These are phyloP conservation scores for Eucalyptus polybractea DNA, from an alignment of 345 rosid species.

Conservation along the genomic window DNA sequence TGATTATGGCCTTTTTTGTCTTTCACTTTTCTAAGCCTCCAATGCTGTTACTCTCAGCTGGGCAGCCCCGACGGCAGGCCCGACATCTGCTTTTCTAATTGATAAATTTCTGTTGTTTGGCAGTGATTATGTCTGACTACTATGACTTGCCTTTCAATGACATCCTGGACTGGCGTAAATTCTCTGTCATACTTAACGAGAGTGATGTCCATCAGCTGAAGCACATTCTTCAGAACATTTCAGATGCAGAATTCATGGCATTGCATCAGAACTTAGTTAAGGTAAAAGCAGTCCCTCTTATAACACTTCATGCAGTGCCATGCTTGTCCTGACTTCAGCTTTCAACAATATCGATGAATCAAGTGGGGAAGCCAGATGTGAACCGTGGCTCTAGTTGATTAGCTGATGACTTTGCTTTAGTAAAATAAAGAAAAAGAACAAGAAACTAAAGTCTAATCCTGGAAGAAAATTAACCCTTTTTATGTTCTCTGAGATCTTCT, in stretches of 20 bases:
- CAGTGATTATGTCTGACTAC: slow-evolving; percentile 75
- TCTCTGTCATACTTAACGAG: slow-evolving; percentile 58
- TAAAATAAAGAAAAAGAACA: neutral
- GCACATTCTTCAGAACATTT: slow-evolving; percentile 53
- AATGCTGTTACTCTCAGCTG: neutral
- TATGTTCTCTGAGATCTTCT: neutral
- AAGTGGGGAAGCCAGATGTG: neutral
- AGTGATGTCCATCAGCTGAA: slow-evolving; percentile 57
- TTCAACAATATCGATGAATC: neutral
- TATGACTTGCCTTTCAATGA: slow-evolving; percentile 87
- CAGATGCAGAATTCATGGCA: slow-evolving; percentile 42
- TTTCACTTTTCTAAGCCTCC: neutral
- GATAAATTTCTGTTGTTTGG: slow-evolving; percentile 1
- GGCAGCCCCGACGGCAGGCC: neutral
- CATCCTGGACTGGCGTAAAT: slow-evolving; percentile 59
- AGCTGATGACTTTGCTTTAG: neutral
- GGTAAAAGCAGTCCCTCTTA: slow-evolving; percentile 17
- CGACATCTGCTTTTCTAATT: neutral
- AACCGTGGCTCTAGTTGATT: neutral
- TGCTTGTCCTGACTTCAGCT: neutral
- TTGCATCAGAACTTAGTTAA: slow-evolving; percentile 60
- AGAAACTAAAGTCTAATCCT: neutral
- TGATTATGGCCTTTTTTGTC: neutral
- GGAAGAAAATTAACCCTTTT: neutral
- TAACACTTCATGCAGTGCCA: neutral